A percentile compares a stretch with the other conserved stretches of the same genome.
phyloP scores from a whole-genome alignment of 306 rosid genomes.

The Ormosia emarginata region DNA sequence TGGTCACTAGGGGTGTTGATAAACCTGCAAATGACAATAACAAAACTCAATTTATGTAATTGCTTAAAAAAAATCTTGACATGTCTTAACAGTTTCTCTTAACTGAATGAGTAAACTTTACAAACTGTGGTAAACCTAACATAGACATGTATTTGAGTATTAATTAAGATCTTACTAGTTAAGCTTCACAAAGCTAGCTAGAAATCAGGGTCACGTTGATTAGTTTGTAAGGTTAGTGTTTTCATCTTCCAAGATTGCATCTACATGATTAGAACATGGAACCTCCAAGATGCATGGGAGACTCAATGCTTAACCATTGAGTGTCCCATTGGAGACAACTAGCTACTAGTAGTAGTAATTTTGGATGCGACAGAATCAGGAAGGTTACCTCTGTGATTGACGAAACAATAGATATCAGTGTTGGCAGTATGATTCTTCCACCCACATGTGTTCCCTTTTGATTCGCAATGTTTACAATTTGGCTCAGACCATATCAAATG shows the following conservation, averaged over 20 bases:
- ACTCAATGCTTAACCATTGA: not conserved
- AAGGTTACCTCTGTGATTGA: not conserved
- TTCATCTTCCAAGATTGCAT: not conserved
- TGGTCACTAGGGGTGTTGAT: not conserved
- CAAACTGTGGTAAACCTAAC: not conserved
- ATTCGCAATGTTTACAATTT: slow-evolving; percentile 30
- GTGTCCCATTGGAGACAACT: not conserved
- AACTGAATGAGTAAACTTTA: not conserved
- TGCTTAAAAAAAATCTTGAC: too few species aligned
- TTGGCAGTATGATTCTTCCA: slow-evolving; percentile 9
- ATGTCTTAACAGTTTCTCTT: not conserved
- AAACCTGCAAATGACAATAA: slow-evolving; percentile 10
- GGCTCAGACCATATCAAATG: slow-evolving; percentile 31
- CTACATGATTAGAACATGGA: not conserved
- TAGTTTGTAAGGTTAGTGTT: not conserved
- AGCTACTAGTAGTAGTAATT: not conserved
- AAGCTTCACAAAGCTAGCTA: not conserved
- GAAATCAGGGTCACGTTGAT: not conserved
- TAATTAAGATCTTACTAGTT: not conserved
- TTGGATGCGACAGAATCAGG: not conserved
- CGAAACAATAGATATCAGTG: slow-evolving; percentile 3
- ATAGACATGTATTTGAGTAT: not conserved
- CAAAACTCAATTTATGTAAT: not conserved
- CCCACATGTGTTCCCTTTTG: slow-evolving; percentile 19
- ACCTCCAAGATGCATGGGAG: not conserved